A percentile compares a stretch with the other conserved stretches of the same genome.
These are phyloP conservation scores for Cryphonectria carpinicola DNA, from an alignment of 2,329 filamentous ascomycete species.

Conservation along the genomic window DNA sequence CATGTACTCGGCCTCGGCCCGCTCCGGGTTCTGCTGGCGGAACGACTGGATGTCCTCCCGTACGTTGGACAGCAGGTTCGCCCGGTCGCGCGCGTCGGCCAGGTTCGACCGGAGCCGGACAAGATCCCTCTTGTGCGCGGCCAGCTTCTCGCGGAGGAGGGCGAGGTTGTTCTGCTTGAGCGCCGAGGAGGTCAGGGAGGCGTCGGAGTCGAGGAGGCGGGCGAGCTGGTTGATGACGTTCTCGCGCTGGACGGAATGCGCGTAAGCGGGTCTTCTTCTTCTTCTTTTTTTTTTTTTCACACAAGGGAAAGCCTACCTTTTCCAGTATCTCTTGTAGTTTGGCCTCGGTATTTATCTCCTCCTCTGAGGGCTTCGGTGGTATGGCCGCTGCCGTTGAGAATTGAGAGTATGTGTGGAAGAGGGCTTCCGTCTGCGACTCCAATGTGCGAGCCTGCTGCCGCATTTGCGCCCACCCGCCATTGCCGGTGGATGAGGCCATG, in stretches of 20 bases:
- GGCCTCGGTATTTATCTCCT: conserved; percentile 78
- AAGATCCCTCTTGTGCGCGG: conserved; percentile 84
- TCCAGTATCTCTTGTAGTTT: conserved; percentile 85
- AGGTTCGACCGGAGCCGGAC: conserved; percentile 74
- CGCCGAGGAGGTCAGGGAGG: conserved; percentile 81
- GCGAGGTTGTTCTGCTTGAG: conserved; percentile 97
- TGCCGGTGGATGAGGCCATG: conserved; percentile 60
- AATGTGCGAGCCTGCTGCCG: conserved; percentile 88
- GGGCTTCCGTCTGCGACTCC: conserved; percentile 89
- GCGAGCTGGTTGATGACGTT: conserved; percentile 78
- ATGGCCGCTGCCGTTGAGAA: conserved; percentile 81
- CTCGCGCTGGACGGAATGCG: conserved; percentile 68
- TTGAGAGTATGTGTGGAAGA: conserved; percentile 87
- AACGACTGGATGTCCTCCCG: conserved; percentile 92
- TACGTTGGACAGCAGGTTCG: conserved; percentile 88
- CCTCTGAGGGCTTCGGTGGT: conserved; percentile 80
- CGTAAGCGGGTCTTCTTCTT: conserved; percentile 21
- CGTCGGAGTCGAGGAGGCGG: conserved; percentile 91
- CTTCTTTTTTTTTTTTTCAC: not conserved
- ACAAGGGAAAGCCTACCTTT: conserved; percentile 57
- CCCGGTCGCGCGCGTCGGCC: conserved; percentile 77
- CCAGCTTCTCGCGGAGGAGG: conserved; percentile 86
- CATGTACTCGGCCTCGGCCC: conserved; percentile 95
- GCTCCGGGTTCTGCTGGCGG: conserved; percentile 77
- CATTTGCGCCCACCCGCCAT: conserved; percentile 85